These are phyloP conservation scores for Mortierella hygrophila DNA, from an alignment of 192 early-diverging fungal genomes.

Conservation along the genomic window DNA sequence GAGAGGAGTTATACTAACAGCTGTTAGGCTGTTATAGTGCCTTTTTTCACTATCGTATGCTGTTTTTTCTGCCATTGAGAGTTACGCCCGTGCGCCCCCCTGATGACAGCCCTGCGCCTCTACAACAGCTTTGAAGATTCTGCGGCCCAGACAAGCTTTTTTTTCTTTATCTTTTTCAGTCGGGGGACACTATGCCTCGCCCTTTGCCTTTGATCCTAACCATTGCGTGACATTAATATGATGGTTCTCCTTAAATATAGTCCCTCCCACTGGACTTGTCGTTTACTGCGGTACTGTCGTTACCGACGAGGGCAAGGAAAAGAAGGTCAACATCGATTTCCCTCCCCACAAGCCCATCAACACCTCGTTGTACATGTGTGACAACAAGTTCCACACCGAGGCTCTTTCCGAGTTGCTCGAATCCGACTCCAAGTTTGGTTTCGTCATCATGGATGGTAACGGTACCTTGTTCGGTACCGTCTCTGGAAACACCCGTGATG, in stretches of 20 bases:
- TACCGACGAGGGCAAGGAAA: conserved; percentile 99
- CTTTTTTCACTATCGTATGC: neutral
- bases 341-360: conserved; percentile 99
- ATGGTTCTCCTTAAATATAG: conserved; percentile 36
- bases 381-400: conserved; percentile 99
- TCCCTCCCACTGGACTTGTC: conserved; percentile 96
- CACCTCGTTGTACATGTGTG: conserved; percentile 97
- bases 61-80: neutral
- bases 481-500: conserved; percentile 94
- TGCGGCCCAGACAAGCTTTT: neutral
- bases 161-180: neutral
- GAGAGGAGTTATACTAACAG: neutral
- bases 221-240: neutral
- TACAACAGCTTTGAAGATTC: neutral
- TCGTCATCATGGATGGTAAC: conserved; percentile 99
- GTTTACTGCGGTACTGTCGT: conserved; percentile 96
- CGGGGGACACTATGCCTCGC: neutral
- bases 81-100: neutral
- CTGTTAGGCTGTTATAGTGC: neutral
- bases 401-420: conserved; percentile 92
- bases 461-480: conserved; percentile 95
- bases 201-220: neutral
- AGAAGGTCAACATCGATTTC: conserved; percentile 99
- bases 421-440: conserved; percentile 95
- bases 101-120: neutral